A percentile compares a stretch with the other conserved stretches of the same genome.
Conservation (phyloP, 306 rosid genomes). For the Cicer pinnatifidum region DNA sequence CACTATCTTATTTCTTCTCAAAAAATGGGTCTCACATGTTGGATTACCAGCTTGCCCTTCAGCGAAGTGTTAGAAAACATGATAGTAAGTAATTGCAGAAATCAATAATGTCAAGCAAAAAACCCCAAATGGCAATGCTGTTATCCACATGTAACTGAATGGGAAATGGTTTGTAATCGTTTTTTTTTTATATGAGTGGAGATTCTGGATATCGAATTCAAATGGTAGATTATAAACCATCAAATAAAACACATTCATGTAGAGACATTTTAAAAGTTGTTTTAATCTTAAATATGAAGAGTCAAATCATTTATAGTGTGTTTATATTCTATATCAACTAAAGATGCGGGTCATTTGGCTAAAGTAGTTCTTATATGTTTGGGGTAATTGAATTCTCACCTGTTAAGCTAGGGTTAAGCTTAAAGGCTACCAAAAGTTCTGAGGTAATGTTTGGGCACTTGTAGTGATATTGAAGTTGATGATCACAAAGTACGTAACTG, state of each 20-base stretch:
- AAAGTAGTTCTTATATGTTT: background rate
- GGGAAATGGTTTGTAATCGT: constrained; percentile 25
- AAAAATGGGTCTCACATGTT: constrained; percentile 79
- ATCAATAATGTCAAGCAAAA: constrained; percentile 17
- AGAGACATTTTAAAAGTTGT: constrained; percentile 30
- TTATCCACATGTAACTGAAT: constrained; percentile 27
- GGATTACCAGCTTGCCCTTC: constrained; percentile 89
- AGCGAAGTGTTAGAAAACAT: constrained; percentile 65
- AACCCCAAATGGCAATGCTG: constrained; percentile 21
- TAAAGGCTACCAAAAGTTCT: background rate
- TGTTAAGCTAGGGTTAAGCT: constrained; percentile 10
- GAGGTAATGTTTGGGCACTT: constrained; percentile 13
- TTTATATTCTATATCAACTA: background rate
- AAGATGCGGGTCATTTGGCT: background rate
- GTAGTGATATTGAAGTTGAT: constrained; percentile 15
- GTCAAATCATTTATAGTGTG: constrained; percentile 8
- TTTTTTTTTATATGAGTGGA: constrained; percentile 15
- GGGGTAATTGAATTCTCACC: background rate
- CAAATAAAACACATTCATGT: constrained; percentile 27
- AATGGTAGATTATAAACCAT: constrained; percentile 31
- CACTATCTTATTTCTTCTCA: constrained; percentile 89
- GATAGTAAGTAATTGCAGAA: constrained; percentile 61
- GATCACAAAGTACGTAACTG: constrained; percentile 1
- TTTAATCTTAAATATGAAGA: constrained; percentile 24
- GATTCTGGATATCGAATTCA: constrained; percentile 22